Conservation (phyloP, 306 rosid species). For the Dryas drummondii region DNA sequence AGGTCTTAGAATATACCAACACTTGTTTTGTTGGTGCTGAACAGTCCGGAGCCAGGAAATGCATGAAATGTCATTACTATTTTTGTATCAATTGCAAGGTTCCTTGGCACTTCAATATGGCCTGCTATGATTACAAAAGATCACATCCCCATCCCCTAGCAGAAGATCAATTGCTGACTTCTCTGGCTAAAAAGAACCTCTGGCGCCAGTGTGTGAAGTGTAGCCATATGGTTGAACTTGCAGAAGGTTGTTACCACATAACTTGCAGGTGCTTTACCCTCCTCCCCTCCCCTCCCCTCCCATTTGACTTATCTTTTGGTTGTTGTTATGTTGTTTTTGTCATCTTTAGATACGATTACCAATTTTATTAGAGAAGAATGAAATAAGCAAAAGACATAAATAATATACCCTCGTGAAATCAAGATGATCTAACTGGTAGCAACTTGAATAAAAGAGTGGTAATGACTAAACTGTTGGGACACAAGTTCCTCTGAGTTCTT, state of each 20-base stretch:
- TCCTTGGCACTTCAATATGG: slow-evolving; percentile 67
- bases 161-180: slow-evolving; percentile 62
- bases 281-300: slow-evolving; percentile 1
- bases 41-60: slow-evolving; percentile 48
- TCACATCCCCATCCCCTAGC: slow-evolving; percentile 41
- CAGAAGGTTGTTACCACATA: slow-evolving; percentile 89
- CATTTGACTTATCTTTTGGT: background rate
- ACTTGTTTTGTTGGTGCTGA: slow-evolving; percentile 18
- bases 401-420: background rate
- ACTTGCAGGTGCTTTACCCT: slow-evolving; percentile 69
- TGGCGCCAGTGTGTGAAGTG: slow-evolving; percentile 84
- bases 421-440: background rate
- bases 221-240: slow-evolving; percentile 75
- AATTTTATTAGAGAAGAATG: background rate
- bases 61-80: slow-evolving; percentile 61
- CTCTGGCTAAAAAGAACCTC: slow-evolving; percentile 46
- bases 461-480: background rate
- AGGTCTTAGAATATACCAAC: slow-evolving; percentile 52
- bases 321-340: background rate
- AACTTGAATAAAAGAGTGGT: background rate
- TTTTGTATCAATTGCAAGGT: slow-evolving; percentile 76
- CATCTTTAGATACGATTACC: background rate
- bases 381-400: background rate
- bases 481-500: background rate
- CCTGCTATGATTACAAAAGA: slow-evolving; percentile 45